A percentile compares a stretch with the other conserved stretches of the same genome.
These are phyloP conservation scores for Cytidiella melzeri DNA, from an alignment of 768 basidiomycete species.

Conservation along the genomic window DNA sequence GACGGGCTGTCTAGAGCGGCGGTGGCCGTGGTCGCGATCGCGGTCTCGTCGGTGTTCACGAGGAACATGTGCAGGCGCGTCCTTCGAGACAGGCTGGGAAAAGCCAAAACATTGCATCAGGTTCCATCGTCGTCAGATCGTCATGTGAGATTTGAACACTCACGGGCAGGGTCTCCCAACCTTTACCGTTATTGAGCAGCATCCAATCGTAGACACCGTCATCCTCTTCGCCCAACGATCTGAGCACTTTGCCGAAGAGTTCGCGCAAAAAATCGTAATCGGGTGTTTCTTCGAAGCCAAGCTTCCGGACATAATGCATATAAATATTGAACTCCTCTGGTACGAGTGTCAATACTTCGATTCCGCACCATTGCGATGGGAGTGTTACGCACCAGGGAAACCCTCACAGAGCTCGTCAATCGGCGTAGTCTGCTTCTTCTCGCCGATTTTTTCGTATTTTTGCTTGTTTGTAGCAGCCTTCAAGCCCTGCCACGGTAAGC, in stretches of 20 bases:
- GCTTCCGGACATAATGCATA: constrained; percentile 98
- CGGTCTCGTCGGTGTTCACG: constrained; percentile 50
- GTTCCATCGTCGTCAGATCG: background rate
- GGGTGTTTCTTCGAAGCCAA: constrained; percentile 95
- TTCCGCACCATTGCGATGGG: background rate
- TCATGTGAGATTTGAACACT: constrained; percentile 29
- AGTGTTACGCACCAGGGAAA: constrained; percentile 70
- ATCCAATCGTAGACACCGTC: constrained; percentile 97
- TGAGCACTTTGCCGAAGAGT: constrained; percentile 87
- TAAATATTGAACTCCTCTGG: constrained; percentile 97
- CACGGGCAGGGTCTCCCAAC: constrained; percentile 89
- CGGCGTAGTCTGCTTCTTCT: constrained; percentile 93
- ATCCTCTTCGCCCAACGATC: constrained; percentile 80
- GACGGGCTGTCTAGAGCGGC: constrained; percentile 52
- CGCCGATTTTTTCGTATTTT: constrained; percentile 99
- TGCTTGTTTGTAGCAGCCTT: constrained; percentile 99
- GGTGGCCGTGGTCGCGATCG: constrained; percentile 37
- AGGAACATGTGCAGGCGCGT: constrained; percentile 28
- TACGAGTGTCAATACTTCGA: constrained; percentile 4
- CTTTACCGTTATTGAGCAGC: constrained; percentile 88
- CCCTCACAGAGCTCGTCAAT: constrained; percentile 94
- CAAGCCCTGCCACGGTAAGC: constrained; percentile 96
- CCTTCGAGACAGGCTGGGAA: background rate
- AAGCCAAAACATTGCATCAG: background rate
- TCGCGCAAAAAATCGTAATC: constrained; percentile 98